Evolutionary conservation across 2,329 filamentous ascomycete species (phyloP).

Genomic region (Fusarium globosum): DNA sequence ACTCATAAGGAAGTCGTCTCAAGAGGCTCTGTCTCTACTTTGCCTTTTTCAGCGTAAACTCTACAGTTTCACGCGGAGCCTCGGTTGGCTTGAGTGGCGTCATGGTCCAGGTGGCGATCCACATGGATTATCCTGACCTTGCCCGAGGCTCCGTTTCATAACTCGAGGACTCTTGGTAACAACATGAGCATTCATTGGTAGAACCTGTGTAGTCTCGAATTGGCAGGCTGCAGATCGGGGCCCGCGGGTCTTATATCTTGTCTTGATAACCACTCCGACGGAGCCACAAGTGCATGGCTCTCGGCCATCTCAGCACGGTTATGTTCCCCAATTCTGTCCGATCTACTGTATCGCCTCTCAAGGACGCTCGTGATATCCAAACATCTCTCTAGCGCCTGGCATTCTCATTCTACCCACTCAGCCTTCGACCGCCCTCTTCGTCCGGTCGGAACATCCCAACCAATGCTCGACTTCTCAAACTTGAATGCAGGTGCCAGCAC

Average conservation of each 20-base stretch:
- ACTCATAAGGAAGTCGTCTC: not conserved
- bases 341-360: not conserved
- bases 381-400: too few species aligned
- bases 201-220: too few species aligned
- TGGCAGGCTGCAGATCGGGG: not conserved
- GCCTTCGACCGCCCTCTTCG: not conserved
- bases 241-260: not conserved
- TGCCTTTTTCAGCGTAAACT: not conserved
- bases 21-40: not conserved
- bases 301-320: not conserved
- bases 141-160: not conserved
- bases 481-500: not conserved
- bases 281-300: not conserved
- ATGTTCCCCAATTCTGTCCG: not conserved
- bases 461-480: constrained; percentile 1
- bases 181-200: not conserved
- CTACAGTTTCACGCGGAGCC: not conserved
- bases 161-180: not conserved
- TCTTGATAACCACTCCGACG: not conserved
- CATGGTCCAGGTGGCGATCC: not conserved
- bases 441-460: not conserved
- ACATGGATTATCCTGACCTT: not conserved
- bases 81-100: not conserved
- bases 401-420: not conserved
- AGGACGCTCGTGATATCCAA: too few species aligned